Evolutionary conservation across 169 alveolate genomes (phyloP), one percentile per base, ranked within the genome.

Genomic region (Plasmodium gallinaceum): DNA sequence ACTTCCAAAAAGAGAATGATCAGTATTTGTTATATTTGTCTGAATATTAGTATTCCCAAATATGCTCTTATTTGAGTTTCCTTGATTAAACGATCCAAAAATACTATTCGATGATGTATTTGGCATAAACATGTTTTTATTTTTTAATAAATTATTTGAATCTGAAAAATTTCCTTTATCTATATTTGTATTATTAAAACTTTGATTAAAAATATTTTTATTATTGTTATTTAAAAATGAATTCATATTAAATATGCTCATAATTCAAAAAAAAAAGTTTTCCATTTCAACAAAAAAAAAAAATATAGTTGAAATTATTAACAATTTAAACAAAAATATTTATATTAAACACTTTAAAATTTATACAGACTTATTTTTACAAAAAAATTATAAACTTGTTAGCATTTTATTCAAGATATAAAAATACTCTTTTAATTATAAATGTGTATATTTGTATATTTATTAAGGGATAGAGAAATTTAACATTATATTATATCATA

Each of bases 51-150:
- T 66, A 83, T 66, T 68, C 16, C 91, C 91, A 54, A 83, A 83
- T 20, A 83, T 37, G 42, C 91, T 72, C 54, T 83, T 83, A 83
- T 83, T 83, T 58, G 83, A 12, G 37, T 83, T 66, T 46, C 68
- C 68, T 68, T 83, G 91, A 52, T 83, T 68, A 69, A 68, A 62
- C 9, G 91, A 68, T 42, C 91, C 85, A 58, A 83, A 83, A 45
- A 83, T 45, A 54, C 22, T 54, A 62, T 83, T 83, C 60, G 78
- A 69, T 22, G 80, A 68, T 24, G 91, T 37, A 16, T 83, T 83
- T 45, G 66, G 85, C 91, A 83, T 83, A 83, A 52, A 83, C 91
- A 83, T 83, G 52, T 71, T 83, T 26, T 37, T 64, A 20, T 39
- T 26, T 48, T 48, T 10, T 9, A 52, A 73, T 60, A 74, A 60